Base-by-base conservation (phyloP, 2,329 filamentous ascomycete species). In the Calonectria henricotiae region DNA sequence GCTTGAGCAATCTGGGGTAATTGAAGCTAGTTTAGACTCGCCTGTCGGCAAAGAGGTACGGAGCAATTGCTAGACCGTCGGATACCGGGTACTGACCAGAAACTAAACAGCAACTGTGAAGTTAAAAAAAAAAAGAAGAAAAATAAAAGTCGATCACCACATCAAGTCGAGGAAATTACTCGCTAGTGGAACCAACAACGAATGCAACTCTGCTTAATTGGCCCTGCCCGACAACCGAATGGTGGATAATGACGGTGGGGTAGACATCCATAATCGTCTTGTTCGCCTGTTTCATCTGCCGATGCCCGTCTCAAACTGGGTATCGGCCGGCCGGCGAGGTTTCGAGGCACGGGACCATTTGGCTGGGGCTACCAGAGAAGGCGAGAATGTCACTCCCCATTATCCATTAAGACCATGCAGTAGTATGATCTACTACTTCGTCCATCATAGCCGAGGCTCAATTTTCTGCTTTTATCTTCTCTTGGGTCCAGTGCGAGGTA, bases 61-160 rank as follows among this genome's bases (percentile, higher is more conserved):
- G 20, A 20, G 20, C 20, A 20, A 20, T n/a, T 3, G 17, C n/a
- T 60, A n/a, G 39, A 37, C 30, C 12, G 46, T 64, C 62, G 62
- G 62, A 13, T 64, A 43, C 32, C 44, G 62, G 62, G 62, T 64
- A 32, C 7, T 41, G 32, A 43, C 5, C 32, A 64, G 35, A 15
- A 39, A 43, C 30, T 55, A 51, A 49, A 35, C 8, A 13, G 20
- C 35, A 54, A 55, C 30, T 5, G n/a, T 6, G 30, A 55, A 55
- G 30, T 37, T 25, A 15, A 55, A 55, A 15, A 55, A 55, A 54
- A 55, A 25, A 23, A n/a, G n/a, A n/a, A n/a, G n/a, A 55, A 15
- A 55, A 55, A 54, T 37, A 25, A 23, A 30, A 30, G 27, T 13
- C 32, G 30, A 37, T 37, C 51, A n/a, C 30, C 17, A 35, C 3